These are phyloP conservation scores for Penicillium freii DNA, from an alignment of 2,329 filamentous ascomycete genomes.

Conservation along the genomic window DNA sequence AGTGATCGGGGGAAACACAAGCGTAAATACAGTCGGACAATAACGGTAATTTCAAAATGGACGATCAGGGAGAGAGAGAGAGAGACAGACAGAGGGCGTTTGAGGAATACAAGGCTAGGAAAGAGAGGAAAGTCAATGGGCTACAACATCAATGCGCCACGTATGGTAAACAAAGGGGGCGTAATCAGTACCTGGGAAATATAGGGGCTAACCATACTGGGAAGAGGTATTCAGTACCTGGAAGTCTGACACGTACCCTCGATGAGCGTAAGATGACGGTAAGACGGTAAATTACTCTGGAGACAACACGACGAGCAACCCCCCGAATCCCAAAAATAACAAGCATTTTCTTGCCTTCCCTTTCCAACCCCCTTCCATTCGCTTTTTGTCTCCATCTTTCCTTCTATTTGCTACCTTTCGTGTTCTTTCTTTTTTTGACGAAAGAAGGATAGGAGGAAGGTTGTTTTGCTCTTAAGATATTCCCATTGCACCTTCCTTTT, in stretches of 20 bases:
- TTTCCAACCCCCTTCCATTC: conserved; percentile 23
- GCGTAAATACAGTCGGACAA: conserved; percentile 13
- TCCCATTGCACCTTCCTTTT: conserved; percentile 12
- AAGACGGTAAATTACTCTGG: conserved; percentile 25
- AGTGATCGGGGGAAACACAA: conserved; percentile 4
- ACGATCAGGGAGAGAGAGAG: not conserved
- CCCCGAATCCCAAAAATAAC: conserved; percentile 25
- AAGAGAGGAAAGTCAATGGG: not conserved
- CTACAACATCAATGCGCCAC: not conserved
- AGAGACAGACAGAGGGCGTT: not conserved
- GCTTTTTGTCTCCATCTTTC: conserved; percentile 26
- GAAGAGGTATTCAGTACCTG: conserved; percentile 16
- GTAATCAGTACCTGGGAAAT: conserved; percentile 1
- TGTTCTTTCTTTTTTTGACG: conserved; percentile 24
- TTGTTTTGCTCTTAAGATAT: conserved; percentile 11
- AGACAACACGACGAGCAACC: conserved; percentile 10
- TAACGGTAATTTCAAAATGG: conserved; percentile 10
- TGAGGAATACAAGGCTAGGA: not conserved
- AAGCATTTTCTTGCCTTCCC: conserved; percentile 20
- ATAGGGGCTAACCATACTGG: conserved; percentile 3
- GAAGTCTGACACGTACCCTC: conserved; percentile 14
- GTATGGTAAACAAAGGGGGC: conserved; percentile 9
- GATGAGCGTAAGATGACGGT: conserved; percentile 17
- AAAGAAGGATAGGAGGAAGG: conserved; percentile 15
- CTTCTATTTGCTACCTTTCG: conserved; percentile 32